Evolutionary conservation across 495 filamentous ascomycete species (phyloP).

Genomic region (Tuber melanosporum): DNA sequence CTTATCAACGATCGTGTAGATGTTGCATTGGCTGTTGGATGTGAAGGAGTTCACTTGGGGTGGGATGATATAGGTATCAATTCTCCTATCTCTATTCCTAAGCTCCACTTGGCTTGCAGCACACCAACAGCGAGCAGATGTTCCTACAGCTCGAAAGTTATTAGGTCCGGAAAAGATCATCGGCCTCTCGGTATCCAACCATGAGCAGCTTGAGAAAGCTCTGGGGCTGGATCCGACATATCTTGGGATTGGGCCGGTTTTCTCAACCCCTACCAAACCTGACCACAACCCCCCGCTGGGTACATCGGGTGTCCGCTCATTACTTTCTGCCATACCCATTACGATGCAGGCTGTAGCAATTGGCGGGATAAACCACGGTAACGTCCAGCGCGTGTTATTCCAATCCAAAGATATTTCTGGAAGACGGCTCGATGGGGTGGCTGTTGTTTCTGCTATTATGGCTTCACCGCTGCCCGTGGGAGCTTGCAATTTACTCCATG

Average conservation of each 20-base stretch:
- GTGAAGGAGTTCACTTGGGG: conserved; percentile 87
- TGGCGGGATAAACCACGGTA: conserved; percentile 77
- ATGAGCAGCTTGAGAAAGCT: conserved; percentile 28
- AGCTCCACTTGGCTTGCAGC: conserved; percentile 8
- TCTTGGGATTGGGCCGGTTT: conserved; percentile 80
- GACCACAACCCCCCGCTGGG: conserved; percentile 31
- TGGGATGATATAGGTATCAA: conserved; percentile 82
- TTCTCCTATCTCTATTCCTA: background rate
- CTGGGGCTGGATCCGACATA: conserved; percentile 55
- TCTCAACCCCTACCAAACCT: conserved; percentile 63
- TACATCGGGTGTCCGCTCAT: conserved; percentile 14
- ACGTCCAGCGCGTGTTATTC: conserved; percentile 65
- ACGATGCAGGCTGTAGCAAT: conserved; percentile 66
- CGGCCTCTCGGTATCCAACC: conserved; percentile 43
- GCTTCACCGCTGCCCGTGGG: conserved; percentile 58
- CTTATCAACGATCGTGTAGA: conserved; percentile 95
- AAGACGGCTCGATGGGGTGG: conserved; percentile 67
- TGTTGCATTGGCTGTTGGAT: conserved; percentile 76
- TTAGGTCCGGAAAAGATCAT: conserved; percentile 64
- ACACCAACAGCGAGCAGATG: conserved; percentile 44
- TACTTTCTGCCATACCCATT: conserved; percentile 26
- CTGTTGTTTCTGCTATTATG: conserved; percentile 85
- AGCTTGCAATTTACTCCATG: conserved; percentile 53
- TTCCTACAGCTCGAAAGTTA: conserved; percentile 60
- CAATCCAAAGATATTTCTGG: conserved; percentile 49